Percentiles rank a stretch among this genome's conserved stretches.
phyloP scores from a whole-genome alignment of 345 rosid species.

The Citrus medica region DNA sequence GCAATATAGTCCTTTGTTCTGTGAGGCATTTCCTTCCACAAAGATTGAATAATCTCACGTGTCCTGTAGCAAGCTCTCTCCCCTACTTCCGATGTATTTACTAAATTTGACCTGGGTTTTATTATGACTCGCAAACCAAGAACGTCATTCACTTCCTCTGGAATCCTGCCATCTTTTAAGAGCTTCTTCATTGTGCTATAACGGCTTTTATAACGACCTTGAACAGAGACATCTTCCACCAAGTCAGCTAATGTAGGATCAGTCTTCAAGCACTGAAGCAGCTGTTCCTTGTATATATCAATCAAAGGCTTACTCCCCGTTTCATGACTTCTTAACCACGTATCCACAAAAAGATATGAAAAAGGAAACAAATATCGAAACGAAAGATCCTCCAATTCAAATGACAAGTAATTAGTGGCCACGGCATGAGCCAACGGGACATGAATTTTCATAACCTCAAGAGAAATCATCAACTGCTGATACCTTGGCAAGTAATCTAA shows the following conservation, averaged over 20 bases:
- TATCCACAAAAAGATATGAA: slow-evolving; percentile 73
- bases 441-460: slow-evolving; percentile 74
- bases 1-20: slow-evolving; percentile 86
- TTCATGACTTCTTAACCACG: slow-evolving; percentile 75
- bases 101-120: slow-evolving; percentile 43
- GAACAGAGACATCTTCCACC: slow-evolving; percentile 61
- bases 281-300: slow-evolving; percentile 58
- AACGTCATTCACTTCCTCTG: slow-evolving; percentile 81
- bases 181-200: slow-evolving; percentile 97
- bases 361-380: slow-evolving; percentile 76
- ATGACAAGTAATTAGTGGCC: slow-evolving; percentile 56
- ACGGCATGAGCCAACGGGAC: slow-evolving; percentile 91
- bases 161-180: slow-evolving; percentile 78
- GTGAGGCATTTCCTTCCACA: slow-evolving; percentile 84
- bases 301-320: slow-evolving; percentile 61
- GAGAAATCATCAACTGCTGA: slow-evolving; percentile 66
- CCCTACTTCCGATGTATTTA: slow-evolving; percentile 30
- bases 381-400: slow-evolving; percentile 88
- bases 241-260: slow-evolving; percentile 49
- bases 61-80: slow-evolving; percentile 72
- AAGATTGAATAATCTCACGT: slow-evolving; percentile 47
- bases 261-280: slow-evolving; percentile 50
- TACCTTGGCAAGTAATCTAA: slow-evolving; percentile 72
- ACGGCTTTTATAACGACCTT: slow-evolving; percentile 80
- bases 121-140: slow-evolving; percentile 78